Conservation (phyloP, 352 stramenopile species). For the Pelagophyceae sp. region DNA sequence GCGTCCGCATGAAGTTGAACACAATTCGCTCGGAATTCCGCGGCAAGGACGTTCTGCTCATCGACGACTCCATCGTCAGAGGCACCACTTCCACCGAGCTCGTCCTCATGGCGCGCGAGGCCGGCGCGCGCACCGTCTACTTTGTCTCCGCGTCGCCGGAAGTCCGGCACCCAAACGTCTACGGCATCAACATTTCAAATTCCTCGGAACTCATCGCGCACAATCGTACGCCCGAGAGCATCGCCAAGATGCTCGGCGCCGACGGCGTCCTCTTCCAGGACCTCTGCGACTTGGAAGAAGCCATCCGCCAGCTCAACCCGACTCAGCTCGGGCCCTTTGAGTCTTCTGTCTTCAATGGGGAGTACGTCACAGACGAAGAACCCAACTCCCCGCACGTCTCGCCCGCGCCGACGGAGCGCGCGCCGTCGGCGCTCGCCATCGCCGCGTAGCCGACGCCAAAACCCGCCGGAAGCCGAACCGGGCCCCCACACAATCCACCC, state of each 20-base stretch:
- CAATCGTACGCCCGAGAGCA: constrained; percentile 81
- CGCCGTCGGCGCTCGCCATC: too few species aligned
- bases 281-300: constrained; percentile 78
- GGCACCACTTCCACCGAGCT: constrained; percentile 96
- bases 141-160: constrained; percentile 90
- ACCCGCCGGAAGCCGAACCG: too few species aligned
- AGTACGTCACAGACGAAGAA: constrained; percentile 87
- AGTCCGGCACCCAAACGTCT: constrained; percentile 98
- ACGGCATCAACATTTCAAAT: constrained; percentile 99
- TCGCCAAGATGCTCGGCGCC: constrained; percentile 81
- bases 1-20: constrained; percentile 96
- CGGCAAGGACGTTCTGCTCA: constrained; percentile 90
- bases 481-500: too few species aligned
- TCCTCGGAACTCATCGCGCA: constrained; percentile 93
- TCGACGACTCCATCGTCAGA: constrained; percentile 98
- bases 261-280: constrained; percentile 89
- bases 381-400: too few species aligned
- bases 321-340: constrained; percentile 76
- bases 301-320: constrained; percentile 36
- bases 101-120: constrained; percentile 94
- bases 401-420: too few species aligned
- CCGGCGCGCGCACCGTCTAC: constrained; percentile 89
- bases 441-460: too few species aligned
- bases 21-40: constrained; percentile 78
- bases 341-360: constrained; percentile 89